Percentiles rank a stretch among this genome's conserved stretches.
Evolutionary conservation across 495 filamentous ascomycete genomes (phyloP).

Genomic region (Penicillium coprophilum): DNA sequence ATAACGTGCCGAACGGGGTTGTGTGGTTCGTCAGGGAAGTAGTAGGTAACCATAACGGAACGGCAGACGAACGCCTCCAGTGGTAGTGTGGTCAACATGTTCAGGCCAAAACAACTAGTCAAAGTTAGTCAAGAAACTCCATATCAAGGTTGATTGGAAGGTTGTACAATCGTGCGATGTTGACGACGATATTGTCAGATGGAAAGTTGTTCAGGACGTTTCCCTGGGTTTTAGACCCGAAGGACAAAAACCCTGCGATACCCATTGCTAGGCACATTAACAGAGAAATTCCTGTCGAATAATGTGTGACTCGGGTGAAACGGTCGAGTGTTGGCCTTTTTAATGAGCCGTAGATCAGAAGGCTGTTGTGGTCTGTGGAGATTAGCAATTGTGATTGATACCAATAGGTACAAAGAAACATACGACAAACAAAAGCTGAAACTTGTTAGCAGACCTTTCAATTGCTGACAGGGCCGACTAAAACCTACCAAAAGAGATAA

Average conservation of each 20-base stretch:
- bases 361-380: constrained; percentile 80
- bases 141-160: background rate
- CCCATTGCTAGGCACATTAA: constrained; percentile 87
- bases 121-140: constrained; percentile 20
- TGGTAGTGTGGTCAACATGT: constrained; percentile 97
- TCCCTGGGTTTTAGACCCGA: constrained; percentile 85
- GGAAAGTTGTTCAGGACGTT: constrained; percentile 99
- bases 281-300: constrained; percentile 84
- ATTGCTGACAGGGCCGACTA: background rate
- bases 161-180: constrained; percentile 79
- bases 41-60: constrained; percentile 95
- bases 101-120: constrained; percentile 78
- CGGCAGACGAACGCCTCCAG: constrained; percentile 96
- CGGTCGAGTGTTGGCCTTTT: constrained; percentile 92
- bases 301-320: constrained; percentile 89
- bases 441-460: constrained; percentile 30
- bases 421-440: constrained; percentile 83
- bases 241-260: constrained; percentile 84
- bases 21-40: constrained; percentile 76
- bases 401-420: constrained; percentile 22
- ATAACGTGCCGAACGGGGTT: constrained; percentile 81
- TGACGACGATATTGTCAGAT: constrained; percentile 82
- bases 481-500: constrained; percentile 87
- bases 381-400: constrained; percentile 15
- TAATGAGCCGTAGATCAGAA: constrained; percentile 95